Conservation (phyloP, 441 rosid species). For the Aleurites moluccanus region DNA sequence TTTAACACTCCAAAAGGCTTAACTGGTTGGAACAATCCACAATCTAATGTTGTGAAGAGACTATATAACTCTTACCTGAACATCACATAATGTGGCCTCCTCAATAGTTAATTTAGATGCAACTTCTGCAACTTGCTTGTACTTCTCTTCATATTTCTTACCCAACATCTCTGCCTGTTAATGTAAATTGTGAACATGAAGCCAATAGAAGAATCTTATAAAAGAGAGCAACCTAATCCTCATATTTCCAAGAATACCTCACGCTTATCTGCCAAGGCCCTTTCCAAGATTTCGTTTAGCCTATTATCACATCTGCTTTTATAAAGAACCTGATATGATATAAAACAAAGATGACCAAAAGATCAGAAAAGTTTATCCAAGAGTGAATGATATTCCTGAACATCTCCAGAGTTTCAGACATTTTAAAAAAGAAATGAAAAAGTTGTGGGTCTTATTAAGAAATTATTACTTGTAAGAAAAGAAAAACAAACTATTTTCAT, state of each 20-base stretch:
- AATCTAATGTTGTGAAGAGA: constrained; percentile 1
- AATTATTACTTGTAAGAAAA: neutral
- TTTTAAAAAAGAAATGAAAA: neutral
- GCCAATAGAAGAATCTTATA: constrained; percentile 22
- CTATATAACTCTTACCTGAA: constrained; percentile 57
- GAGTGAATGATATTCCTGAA: neutral
- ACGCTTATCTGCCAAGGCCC: constrained; percentile 88
- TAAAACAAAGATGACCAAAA: neutral
- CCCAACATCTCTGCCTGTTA: constrained; percentile 80
- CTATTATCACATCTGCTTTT: constrained; percentile 97
- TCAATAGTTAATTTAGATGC: constrained; percentile 93
- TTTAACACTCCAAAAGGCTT: neutral
- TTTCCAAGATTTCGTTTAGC: constrained; percentile 88
- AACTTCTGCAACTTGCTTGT: constrained; percentile 94
- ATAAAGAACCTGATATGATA: constrained; percentile 59
- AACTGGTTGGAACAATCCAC: constrained; percentile 21
- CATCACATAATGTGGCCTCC: constrained; percentile 91
- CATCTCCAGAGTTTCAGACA: neutral
- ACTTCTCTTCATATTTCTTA: constrained; percentile 94
- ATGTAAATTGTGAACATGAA: constrained; percentile 28
- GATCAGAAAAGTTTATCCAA: neutral
- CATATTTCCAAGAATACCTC: constrained; percentile 56
- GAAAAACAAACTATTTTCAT: neutral
- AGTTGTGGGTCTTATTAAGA: neutral
- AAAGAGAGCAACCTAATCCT: constrained; percentile 12